Evolutionary conservation across 192 early-diverging fungal species (phyloP), one percentile per base, ranked within the genome.

Genomic region (Umbelopsis ramanniana): DNA sequence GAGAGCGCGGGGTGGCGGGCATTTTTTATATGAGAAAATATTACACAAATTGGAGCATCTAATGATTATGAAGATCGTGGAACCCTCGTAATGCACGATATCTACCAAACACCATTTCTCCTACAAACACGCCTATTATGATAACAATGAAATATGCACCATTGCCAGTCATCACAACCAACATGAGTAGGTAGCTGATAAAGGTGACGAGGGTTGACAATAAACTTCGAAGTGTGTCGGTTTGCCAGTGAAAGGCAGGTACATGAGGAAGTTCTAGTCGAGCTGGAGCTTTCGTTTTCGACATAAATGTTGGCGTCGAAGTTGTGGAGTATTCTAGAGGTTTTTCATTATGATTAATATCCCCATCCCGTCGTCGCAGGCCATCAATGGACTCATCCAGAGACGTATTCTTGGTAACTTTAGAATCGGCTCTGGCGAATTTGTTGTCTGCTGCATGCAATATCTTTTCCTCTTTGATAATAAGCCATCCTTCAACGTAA

Each of bases 161-260:
- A 67, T 86, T 86, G 24, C 79, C 80, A 10, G 83, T 86, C 85
- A 86, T 86, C 38, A 86, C 78, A 1, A 82, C 79, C 47, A 86
- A 69, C 85, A 86, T 86, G 46, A 86, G 77, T 68, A 86, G 67
- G 38, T 86, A 84, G 23, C 81, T 80, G 21, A 84, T 40, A 0
- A 77, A 82, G 7, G 79, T 45, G 1, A 78, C 70, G 1, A 74
- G 46, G 3, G 83, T 75, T 3, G 79, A 79, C 4, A 86, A 23
- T 6, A 82, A 38, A n/a, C 81, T 82, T n/a, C 85, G 72, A 17
- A 76, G 38, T 6, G 79, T 53, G n/a, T 86, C 85, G 10, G 70
- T 76, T 15, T 55, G 69, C 85, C 85, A 86, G 22, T 73, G 54
- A 45, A 86, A 86, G 14, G 75, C 68, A 52, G 81, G 85, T 4